Percentiles rank a stretch among this genome's conserved stretches.
Evolutionary conservation across 495 filamentous ascomycete genomes (phyloP).

Genomic region (Penicillium manginii): DNA sequence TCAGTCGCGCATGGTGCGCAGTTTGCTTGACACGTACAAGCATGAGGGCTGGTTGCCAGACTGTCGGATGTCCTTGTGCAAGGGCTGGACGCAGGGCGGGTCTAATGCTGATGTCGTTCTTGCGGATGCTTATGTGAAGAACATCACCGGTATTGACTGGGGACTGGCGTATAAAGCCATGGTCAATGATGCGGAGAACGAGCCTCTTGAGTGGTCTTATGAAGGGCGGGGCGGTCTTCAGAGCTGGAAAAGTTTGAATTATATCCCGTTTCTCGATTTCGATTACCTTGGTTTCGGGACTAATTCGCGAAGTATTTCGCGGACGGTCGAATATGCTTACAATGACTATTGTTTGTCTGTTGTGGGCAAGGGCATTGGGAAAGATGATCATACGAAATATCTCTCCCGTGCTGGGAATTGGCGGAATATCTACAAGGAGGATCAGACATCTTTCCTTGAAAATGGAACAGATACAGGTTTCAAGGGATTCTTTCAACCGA

Average conservation of each 20-base stretch:
- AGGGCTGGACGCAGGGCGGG: conserved; percentile 76
- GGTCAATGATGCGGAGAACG: conserved; percentile 76
- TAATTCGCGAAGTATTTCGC: conserved; percentile 70
- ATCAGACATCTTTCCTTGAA: conserved; percentile 58
- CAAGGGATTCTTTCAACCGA: conserved; percentile 69
- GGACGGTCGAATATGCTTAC: conserved; percentile 77
- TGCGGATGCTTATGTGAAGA: conserved; percentile 71
- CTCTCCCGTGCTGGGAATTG: conserved; percentile 64
- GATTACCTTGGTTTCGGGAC: conserved; percentile 71
- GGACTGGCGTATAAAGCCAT: conserved; percentile 69
- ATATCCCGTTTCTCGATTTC: conserved; percentile 72
- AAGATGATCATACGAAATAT: conserved; percentile 62
- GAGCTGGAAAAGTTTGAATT: conserved; percentile 68
- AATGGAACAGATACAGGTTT: conserved; percentile 66
- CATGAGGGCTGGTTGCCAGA: conserved; percentile 73
- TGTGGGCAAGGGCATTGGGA: conserved; percentile 59
- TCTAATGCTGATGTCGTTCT: conserved; percentile 78
- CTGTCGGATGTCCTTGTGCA: conserved; percentile 67
- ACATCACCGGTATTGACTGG: conserved; percentile 69
- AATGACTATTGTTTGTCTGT: conserved; percentile 73
- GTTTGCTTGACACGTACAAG: conserved; percentile 71
- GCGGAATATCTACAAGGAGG: conserved; percentile 67
- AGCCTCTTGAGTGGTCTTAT: conserved; percentile 71
- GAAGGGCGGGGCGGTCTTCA: conserved; percentile 71
- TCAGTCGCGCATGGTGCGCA: conserved; percentile 67